phyloP scores from a whole-genome alignment of 2,329 filamentous ascomycete genomes.

The Xylaria sp. region DNA sequence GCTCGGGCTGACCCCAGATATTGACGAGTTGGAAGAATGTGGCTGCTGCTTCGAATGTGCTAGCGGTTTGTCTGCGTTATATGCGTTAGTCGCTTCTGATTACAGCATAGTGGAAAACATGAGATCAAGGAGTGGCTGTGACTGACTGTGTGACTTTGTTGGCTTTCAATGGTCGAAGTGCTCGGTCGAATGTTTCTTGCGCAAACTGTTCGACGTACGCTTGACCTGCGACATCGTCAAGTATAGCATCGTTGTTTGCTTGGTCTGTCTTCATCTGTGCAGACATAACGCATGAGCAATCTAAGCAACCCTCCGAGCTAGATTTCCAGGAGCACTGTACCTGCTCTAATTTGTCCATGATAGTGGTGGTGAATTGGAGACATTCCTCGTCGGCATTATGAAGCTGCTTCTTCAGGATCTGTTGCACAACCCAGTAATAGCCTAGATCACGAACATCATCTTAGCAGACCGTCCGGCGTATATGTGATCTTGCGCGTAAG shows the following conservation, averaged over 20 bases:
- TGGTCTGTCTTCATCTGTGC: slow-evolving; percentile 76
- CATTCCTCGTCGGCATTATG: slow-evolving; percentile 83
- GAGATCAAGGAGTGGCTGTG: slow-evolving; percentile 32
- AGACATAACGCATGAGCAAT: slow-evolving; percentile 35
- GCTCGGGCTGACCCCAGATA: slow-evolving; percentile 82
- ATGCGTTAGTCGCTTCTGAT: slow-evolving; percentile 22
- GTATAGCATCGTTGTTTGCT: slow-evolving; percentile 81
- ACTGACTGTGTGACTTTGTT: slow-evolving; percentile 83
- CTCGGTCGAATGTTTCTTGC: slow-evolving; percentile 85
- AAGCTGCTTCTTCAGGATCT: slow-evolving; percentile 83
- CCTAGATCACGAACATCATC: slow-evolving; percentile 59
- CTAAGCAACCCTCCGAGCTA: not conserved
- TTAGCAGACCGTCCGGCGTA: slow-evolving; percentile 8
- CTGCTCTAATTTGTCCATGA: slow-evolving; percentile 93
- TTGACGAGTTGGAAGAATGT: slow-evolving; percentile 90
- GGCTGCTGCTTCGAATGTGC: slow-evolving; percentile 91
- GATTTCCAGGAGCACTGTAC: slow-evolving; percentile 53
- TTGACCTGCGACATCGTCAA: slow-evolving; percentile 86
- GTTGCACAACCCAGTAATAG: slow-evolving; percentile 92
- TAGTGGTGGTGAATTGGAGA: slow-evolving; percentile 79
- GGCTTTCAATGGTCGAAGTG: slow-evolving; percentile 82
- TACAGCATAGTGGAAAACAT: not conserved
- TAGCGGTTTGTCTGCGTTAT: slow-evolving; percentile 79
- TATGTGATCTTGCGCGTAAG: not conserved
- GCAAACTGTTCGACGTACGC: slow-evolving; percentile 96